Conservation (phyloP, 768 basidiomycete species). For the Cystobasidium ongulense region DNA sequence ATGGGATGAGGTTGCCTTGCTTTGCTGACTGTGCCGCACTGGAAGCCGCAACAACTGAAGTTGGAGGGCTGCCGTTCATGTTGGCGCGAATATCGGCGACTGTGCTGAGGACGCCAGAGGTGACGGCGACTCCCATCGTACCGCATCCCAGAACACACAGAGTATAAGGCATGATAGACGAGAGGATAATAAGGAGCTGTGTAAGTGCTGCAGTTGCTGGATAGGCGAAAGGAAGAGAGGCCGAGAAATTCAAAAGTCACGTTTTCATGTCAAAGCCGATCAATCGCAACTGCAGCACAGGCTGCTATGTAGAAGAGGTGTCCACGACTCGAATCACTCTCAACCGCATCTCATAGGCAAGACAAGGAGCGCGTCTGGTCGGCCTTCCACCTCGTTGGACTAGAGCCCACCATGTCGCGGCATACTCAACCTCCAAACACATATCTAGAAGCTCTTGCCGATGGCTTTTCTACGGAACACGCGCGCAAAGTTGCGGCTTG, state of each 20-base stretch:
- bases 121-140: constrained; percentile 93
- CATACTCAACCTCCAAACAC: not conserved
- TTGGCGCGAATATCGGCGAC: constrained; percentile 53
- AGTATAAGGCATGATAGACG: constrained; percentile 29
- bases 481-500: not conserved
- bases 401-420: not conserved
- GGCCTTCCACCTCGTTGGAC: not conserved
- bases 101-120: constrained; percentile 82
- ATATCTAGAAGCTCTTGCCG: not conserved
- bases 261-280: not conserved
- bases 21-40: constrained; percentile 51
- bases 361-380: no score
- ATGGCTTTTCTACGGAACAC: not conserved
- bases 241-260: not conserved
- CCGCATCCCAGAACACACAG: constrained; percentile 63
- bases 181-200: not conserved
- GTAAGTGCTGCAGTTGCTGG: not conserved
- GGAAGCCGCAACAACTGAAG: constrained; percentile 4
- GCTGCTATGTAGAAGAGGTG: no score
- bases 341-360: no score
- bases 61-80: not conserved
- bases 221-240: not conserved
- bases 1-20: constrained; percentile 32
- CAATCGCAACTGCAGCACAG: no score
- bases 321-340: no score